These are phyloP conservation scores for Exutisphaerella laricina DNA, from an alignment of 2,329 filamentous ascomycete genomes.

Conservation along the genomic window DNA sequence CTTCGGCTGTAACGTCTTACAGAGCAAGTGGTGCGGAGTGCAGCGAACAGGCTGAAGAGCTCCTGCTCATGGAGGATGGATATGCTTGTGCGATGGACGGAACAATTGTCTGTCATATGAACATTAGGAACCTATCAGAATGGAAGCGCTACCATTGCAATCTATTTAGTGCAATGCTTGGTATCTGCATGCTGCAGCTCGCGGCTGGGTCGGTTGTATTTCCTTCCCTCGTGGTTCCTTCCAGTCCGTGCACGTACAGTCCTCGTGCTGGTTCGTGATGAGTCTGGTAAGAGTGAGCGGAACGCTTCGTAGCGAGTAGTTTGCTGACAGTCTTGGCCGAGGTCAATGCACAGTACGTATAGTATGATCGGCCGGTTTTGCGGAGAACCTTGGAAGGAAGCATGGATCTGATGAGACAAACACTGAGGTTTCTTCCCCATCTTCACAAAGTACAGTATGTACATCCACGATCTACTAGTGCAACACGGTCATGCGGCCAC, in stretches of 20 bases:
- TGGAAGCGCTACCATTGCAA: neutral
- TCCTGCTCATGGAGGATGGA: neutral
- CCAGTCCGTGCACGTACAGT: neutral
- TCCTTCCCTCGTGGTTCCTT: neutral
- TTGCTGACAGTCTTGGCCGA: neutral
- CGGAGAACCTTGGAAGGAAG: neutral
- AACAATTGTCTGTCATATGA: too few species aligned
- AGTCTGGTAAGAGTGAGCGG: too few species aligned
- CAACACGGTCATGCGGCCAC: too few species aligned
- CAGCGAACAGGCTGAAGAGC: neutral
- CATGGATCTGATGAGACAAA: neutral
- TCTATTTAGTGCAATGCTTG: neutral
- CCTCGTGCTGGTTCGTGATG: too few species aligned
- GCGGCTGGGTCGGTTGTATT: neutral
- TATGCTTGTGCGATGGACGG: neutral
- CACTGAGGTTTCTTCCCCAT: too few species aligned
- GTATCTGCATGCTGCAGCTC: neutral
- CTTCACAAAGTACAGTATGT: too few species aligned
- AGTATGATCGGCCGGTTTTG: neutral
- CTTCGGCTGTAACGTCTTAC: neutral
- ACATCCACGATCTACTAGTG: too few species aligned
- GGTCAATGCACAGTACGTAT: neutral
- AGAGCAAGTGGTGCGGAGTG: neutral
- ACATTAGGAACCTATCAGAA: neutral
- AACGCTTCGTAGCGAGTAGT: too few species aligned